Conservation (phyloP, 768 basidiomycete species). For the Pluteus cervinus region DNA sequence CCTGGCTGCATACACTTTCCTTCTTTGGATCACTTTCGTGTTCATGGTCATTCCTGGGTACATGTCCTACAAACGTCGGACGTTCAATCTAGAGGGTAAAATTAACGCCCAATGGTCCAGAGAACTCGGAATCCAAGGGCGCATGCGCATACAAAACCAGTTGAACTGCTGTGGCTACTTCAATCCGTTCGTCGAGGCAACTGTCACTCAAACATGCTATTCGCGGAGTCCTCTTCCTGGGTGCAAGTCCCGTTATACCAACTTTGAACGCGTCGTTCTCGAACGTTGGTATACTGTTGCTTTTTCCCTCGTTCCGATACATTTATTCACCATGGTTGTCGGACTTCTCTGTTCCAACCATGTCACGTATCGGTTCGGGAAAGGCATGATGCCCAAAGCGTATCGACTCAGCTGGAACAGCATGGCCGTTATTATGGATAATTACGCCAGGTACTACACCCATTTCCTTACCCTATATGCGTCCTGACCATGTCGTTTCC, state of each 20-base stretch:
- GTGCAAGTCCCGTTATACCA: conserved; percentile 61
- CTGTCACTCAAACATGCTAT: conserved; percentile 69
- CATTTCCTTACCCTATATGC: neutral
- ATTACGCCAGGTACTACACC: conserved; percentile 61
- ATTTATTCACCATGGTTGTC: conserved; percentile 56
- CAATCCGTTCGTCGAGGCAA: conserved; percentile 75
- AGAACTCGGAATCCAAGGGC: conserved; percentile 48
- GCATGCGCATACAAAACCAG: conserved; percentile 67
- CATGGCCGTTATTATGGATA: conserved; percentile 83
- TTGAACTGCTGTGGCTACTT: conserved; percentile 80
- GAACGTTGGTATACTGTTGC: conserved; percentile 58
- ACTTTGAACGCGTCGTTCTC: conserved; percentile 50
- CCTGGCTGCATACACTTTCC: conserved; percentile 71
- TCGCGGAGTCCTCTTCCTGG: conserved; percentile 65
- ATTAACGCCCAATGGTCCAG: conserved; percentile 74
- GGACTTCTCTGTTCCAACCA: conserved; percentile 75
- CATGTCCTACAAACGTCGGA: conserved; percentile 64
- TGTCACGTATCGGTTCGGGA: conserved; percentile 82
- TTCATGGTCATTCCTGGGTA: conserved; percentile 74
- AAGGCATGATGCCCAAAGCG: conserved; percentile 83
- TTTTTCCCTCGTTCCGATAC: conserved; percentile 65
- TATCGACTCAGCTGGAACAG: conserved; percentile 68
- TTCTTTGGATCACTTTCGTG: conserved; percentile 70
- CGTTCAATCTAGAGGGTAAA: conserved; percentile 80
- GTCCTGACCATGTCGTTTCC: neutral